Conservation (phyloP, 2,329 filamentous ascomycete species). For the Beauveria pseudobassiana region DNA sequence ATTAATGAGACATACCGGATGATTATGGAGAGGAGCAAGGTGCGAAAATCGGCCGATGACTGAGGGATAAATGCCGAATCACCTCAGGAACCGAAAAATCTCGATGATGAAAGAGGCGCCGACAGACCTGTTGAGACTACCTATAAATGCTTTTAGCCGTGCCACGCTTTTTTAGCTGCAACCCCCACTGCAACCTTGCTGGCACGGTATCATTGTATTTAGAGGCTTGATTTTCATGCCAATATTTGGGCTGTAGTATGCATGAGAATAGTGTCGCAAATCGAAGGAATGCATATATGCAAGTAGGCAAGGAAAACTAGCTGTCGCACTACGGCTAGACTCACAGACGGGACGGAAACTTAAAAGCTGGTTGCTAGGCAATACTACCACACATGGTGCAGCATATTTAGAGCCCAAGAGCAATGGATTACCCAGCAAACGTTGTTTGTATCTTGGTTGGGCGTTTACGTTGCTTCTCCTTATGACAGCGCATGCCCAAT, state of each 20-base stretch:
- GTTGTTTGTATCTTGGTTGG: too few species aligned
- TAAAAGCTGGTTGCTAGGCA: too few species aligned
- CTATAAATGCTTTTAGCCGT: background rate
- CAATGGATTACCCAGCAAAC: too few species aligned
- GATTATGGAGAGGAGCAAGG: background rate
- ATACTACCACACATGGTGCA: too few species aligned
- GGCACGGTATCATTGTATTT: background rate
- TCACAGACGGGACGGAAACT: too few species aligned
- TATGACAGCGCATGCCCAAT: too few species aligned
- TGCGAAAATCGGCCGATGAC: background rate
- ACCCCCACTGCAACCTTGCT: background rate
- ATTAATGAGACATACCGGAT: background rate
- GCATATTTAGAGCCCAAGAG: too few species aligned
- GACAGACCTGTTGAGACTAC: background rate
- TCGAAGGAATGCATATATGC: too few species aligned
- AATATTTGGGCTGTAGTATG: background rate
- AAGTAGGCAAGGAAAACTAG: too few species aligned
- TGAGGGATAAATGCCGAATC: background rate
- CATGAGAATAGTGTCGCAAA: too few species aligned
- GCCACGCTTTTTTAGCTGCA: background rate
- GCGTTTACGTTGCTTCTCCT: too few species aligned
- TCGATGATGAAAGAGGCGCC: slow-evolving; percentile 10
- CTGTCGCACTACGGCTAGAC: too few species aligned
- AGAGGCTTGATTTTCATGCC: background rate
- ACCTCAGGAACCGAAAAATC: background rate